A percentile compares a stretch with the other conserved stretches of the same genome.
Conservation (phyloP, 805 yeast species). For the Hanseniaspora lindneri region DNA sequence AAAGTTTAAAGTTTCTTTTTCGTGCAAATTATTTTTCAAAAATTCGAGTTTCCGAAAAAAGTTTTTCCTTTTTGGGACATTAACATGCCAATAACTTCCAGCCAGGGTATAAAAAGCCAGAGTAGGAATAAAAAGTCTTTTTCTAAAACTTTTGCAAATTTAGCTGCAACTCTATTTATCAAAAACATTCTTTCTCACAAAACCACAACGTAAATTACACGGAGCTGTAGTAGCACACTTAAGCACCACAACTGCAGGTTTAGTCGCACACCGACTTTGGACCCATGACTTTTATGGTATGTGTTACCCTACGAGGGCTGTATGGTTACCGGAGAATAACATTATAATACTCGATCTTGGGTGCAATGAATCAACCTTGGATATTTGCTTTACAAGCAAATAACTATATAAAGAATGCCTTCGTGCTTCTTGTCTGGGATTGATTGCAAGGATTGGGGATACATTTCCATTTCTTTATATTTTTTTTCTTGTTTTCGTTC, state of each 20-base stretch:
- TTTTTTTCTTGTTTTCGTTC: no score
- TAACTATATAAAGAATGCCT: constrained; percentile 48
- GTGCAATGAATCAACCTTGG: constrained; percentile 57
- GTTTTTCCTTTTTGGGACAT: no score
- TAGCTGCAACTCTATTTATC: background rate
- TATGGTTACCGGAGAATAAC: constrained; percentile 50
- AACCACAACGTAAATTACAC: constrained; percentile 46
- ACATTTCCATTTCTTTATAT: constrained; percentile 23
- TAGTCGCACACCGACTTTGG: constrained; percentile 23
- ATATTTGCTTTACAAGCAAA: constrained; percentile 22
- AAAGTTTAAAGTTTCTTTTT: no score
- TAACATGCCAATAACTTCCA: no score
- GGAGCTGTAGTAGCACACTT: constrained; percentile 28
- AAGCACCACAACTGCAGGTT: constrained; percentile 39
- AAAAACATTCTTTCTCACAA: constrained; percentile 31
- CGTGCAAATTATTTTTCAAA: no score
- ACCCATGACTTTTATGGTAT: constrained; percentile 54
- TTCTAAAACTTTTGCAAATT: no score
- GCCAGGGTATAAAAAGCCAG: no score
- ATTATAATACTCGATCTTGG: constrained; percentile 46
- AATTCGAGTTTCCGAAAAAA: no score
- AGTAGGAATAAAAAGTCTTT: no score
- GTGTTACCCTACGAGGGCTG: constrained; percentile 27
- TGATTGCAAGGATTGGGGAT: constrained; percentile 40
- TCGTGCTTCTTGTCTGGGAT: constrained; percentile 66